A percentile compares a stretch with the other conserved stretches of the same genome.
These are phyloP conservation scores for Lanmaoa rubissima DNA, from an alignment of 768 basidiomycete species.

Conservation along the genomic window DNA sequence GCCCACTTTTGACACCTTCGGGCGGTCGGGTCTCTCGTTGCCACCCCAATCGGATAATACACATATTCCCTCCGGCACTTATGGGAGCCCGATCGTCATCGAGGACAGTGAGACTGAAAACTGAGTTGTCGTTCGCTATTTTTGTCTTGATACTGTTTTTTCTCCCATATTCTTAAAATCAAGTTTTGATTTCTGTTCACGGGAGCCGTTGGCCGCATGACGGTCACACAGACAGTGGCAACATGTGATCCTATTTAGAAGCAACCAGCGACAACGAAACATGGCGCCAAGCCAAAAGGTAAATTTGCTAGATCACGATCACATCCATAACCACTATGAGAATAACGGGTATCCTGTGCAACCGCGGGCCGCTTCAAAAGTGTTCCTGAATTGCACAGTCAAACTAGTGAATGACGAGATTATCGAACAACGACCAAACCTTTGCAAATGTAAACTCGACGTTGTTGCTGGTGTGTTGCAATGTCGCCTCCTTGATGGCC, in stretches of 20 bases:
- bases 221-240: neutral
- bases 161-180: neutral
- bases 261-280: neutral
- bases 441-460: conserved; percentile 83
- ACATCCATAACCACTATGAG: neutral
- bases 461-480: conserved; percentile 48
- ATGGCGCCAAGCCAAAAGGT: neutral
- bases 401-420: neutral
- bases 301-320: neutral
- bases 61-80: conserved; percentile 10
- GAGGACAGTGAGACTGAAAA: conserved; percentile 21
- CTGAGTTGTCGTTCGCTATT: neutral
- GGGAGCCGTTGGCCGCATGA: neutral
- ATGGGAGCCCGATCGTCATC: conserved; percentile 24
- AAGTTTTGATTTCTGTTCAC: neutral
- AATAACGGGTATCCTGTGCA: neutral
- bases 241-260: neutral
- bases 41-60: conserved; percentile 1
- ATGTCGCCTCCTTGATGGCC: conserved; percentile 69
- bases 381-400: conserved; percentile 12
- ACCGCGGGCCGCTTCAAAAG: conserved; percentile 7
- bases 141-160: neutral
- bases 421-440: conserved; percentile 41
- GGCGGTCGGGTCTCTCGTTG: conserved; percentile 4
- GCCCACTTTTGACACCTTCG: neutral